Percentiles rank a stretch among this genome's conserved stretches.
These are phyloP conservation scores for Metschnikowia continentalis DNA, from an alignment of 805 yeast genomes.

Conservation along the genomic window DNA sequence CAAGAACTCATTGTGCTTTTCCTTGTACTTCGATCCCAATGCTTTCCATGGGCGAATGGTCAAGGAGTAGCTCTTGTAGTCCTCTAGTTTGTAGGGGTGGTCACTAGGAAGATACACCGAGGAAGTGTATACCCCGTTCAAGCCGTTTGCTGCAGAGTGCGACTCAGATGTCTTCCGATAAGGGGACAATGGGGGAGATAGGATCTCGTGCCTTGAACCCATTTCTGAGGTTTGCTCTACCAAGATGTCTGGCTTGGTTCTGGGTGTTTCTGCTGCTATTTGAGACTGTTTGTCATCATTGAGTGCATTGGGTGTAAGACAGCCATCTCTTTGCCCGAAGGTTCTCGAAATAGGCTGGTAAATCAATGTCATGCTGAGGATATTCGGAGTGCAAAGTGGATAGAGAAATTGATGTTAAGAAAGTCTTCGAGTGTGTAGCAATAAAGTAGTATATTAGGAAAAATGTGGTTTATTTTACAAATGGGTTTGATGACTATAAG, in stretches of 20 bases:
- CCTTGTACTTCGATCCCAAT: conserved; percentile 43
- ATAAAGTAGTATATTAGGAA: background rate
- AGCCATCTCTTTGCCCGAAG: conserved; percentile 28
- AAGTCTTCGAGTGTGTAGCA: background rate
- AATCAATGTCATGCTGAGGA: conserved; percentile 25
- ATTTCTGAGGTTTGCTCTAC: background rate
- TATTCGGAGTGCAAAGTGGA: background rate
- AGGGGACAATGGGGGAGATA: conserved; percentile 29
- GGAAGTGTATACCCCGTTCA: conserved; percentile 1
- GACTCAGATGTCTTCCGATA: conserved; percentile 13
- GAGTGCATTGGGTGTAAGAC: conserved; percentile 28
- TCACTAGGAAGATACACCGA: conserved; percentile 17
- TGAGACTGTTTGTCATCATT: conserved; percentile 7
- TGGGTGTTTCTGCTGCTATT: background rate
- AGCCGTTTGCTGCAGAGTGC: conserved; percentile 11
- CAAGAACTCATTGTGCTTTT: conserved; percentile 48
- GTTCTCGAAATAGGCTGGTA: conserved; percentile 33
- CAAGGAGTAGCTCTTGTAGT: conserved; percentile 42
- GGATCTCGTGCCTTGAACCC: conserved; percentile 18
- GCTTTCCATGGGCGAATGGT: conserved; percentile 51
- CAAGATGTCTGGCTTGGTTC: background rate
- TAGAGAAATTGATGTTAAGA: background rate
- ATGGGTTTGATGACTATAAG: conserved; percentile 4
- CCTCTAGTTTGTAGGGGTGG: conserved; percentile 46
- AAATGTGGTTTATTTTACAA: background rate